A percentile compares a stretch with the other conserved stretches of the same genome.
Conservation (phyloP, 2,329 filamentous ascomycete species). For the Xylaria sp. region DNA sequence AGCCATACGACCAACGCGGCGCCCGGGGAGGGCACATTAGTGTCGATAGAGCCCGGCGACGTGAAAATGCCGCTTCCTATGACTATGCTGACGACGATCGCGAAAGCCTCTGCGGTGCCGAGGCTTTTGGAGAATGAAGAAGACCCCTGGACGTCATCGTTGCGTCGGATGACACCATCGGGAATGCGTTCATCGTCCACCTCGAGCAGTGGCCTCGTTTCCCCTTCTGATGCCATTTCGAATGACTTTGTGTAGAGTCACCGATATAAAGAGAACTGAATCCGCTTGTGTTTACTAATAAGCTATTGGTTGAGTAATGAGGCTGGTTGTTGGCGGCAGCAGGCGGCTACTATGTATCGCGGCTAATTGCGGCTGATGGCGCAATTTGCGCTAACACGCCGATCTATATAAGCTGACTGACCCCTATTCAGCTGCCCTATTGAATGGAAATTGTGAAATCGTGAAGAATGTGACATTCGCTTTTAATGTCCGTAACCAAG, state of each 20-base stretch:
- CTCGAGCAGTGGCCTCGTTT: slow-evolving; percentile 34
- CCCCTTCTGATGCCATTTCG: slow-evolving; percentile 32
- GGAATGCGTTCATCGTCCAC: background rate
- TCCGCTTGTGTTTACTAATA: background rate
- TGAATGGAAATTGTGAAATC: too few species aligned
- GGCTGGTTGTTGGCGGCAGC: background rate
- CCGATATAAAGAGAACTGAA: background rate
- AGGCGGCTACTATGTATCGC: background rate
- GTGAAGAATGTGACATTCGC: too few species aligned
- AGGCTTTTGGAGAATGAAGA: slow-evolving; percentile 48
- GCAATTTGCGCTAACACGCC: slow-evolving; percentile 1
- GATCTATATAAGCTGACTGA: too few species aligned
- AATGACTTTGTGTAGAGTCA: background rate
- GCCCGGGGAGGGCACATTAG: slow-evolving; percentile 70
- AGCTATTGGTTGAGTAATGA: background rate
- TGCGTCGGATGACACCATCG: slow-evolving; percentile 22
- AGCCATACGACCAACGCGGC: slow-evolving; percentile 68
- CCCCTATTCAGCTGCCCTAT: too few species aligned
- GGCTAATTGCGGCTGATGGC: slow-evolving; percentile 26
- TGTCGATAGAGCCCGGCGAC: slow-evolving; percentile 70
- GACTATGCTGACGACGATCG: slow-evolving; percentile 70
- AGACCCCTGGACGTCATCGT: slow-evolving; percentile 27
- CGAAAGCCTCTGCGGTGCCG: slow-evolving; percentile 55
- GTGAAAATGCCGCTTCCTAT: slow-evolving; percentile 74
- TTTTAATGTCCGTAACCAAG: background rate